phyloP scores from a whole-genome alignment of 2,329 filamentous ascomycete species.

The Immersiporthe knoxdaviesiana region DNA sequence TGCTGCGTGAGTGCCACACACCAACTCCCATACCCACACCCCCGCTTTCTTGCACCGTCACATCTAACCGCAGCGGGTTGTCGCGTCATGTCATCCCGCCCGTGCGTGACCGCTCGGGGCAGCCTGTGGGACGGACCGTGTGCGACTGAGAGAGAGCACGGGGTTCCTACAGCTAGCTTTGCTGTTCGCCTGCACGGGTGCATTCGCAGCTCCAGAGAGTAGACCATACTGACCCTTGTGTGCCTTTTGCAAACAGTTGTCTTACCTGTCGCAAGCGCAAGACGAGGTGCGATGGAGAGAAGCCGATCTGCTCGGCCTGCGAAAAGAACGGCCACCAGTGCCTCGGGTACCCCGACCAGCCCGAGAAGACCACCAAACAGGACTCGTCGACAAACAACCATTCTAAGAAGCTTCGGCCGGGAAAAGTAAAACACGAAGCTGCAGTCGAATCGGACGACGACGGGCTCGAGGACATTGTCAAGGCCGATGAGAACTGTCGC shows the following conservation, averaged over 20 bases:
- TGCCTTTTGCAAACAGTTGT: conserved; percentile 51
- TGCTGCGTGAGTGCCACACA: conserved; percentile 64
- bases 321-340: conserved; percentile 72
- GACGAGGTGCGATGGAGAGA: conserved; percentile 74
- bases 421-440: conserved; percentile 14
- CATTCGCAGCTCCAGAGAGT: background rate
- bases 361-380: conserved; percentile 52
- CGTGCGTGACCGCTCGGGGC: background rate
- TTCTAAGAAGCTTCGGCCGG: conserved; percentile 32
- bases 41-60: background rate
- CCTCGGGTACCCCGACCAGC: conserved; percentile 65
- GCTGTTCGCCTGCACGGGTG: background rate
- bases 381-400: conserved; percentile 13
- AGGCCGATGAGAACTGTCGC: conserved; percentile 36
- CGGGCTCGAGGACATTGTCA: conserved; percentile 42
- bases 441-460: conserved; percentile 35
- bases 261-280: conserved; percentile 76
- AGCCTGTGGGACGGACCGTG: conserved; percentile 2
- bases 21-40: background rate
- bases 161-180: background rate
- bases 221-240: conserved; percentile 7
- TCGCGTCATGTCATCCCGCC: conserved; percentile 5
- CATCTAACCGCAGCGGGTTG: conserved; percentile 28
- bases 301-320: conserved; percentile 73
- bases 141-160: background rate